Percentiles rank a stretch among this genome's conserved stretches.
phyloP scores from a whole-genome alignment of 78 protist species.

The Mastigamoeba balamuthi region DNA sequence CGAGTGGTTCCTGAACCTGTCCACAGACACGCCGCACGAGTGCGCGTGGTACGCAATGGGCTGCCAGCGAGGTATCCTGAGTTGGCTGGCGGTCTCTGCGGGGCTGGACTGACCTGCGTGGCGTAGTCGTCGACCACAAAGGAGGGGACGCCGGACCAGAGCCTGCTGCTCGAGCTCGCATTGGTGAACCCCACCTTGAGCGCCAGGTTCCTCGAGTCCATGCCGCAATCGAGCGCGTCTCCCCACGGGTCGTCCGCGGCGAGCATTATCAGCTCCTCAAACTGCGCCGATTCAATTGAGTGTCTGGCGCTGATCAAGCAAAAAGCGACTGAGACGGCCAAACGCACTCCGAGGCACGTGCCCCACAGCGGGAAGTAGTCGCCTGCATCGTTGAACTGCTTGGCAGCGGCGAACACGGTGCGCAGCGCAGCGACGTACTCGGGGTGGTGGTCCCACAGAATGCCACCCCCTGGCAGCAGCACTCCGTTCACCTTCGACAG shows the following conservation, averaged over 20 bases:
- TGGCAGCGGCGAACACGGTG: background rate
- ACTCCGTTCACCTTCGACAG: background rate
- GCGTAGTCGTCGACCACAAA: background rate
- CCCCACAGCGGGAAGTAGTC: background rate
- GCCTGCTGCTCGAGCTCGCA: too few relatives aligned
- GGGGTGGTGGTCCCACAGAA: background rate
- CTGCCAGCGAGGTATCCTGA: background rate
- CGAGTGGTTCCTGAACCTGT: background rate
- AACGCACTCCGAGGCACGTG: background rate
- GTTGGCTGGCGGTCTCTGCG: too few relatives aligned
- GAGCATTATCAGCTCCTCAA: background rate
- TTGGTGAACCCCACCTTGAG: background rate
- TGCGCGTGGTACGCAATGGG: background rate
- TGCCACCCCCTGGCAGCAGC: background rate
- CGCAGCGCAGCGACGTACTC: background rate
- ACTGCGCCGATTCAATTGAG: too few relatives aligned
- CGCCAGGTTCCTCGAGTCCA: background rate
- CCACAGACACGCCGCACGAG: background rate
- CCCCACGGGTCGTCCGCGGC: background rate
- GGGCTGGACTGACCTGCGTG: too few relatives aligned
- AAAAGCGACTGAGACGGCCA: too few relatives aligned
- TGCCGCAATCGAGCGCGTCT: too few relatives aligned
- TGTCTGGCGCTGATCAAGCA: too few relatives aligned
- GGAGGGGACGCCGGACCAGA: background rate
- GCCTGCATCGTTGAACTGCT: background rate